Percentiles rank a stretch among this genome's conserved stretches.
Evolutionary conservation across 2,329 filamentous ascomycete species (phyloP).

Genomic region (Penicillium sp.): DNA sequence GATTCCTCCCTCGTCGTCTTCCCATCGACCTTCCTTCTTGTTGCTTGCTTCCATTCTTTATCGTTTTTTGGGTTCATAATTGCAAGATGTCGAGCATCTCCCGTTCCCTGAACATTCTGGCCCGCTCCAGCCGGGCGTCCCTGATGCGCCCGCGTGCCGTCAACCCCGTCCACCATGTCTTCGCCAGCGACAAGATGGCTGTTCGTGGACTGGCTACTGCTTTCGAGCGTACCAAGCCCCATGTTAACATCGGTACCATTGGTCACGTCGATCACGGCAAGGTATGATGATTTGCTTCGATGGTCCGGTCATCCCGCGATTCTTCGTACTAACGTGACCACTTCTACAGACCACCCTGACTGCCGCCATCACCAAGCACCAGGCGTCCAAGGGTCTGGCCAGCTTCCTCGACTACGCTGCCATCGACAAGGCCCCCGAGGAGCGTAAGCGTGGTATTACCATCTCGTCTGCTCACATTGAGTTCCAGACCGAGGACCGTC

Average conservation of each 20-base stretch:
- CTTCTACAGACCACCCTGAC: conserved; percentile 80
- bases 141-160: conserved; percentile 62
- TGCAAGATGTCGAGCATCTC: conserved; percentile 73
- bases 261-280: conserved; percentile 99
- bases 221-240: conserved; percentile 88
- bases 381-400: conserved; percentile 88
- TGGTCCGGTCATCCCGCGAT: conserved; percentile 1
- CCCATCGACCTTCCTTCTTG: conserved; percentile 26
- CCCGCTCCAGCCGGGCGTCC: conserved; percentile 74
- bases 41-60: conserved; percentile 22
- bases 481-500: conserved; percentile 86
- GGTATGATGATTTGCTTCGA: conserved; percentile 49
- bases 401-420: conserved; percentile 95
- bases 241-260: conserved; percentile 99
- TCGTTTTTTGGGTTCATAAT: conserved; percentile 28
- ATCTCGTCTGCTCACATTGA: conserved; percentile 98
- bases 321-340: conserved; percentile 12
- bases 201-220: conserved; percentile 55
- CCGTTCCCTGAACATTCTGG: conserved; percentile 69
- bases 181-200: conserved; percentile 43
- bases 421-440: conserved; percentile 98
- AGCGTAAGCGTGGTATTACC: conserved; percentile 99
- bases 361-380: conserved; percentile 96
- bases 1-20: conserved; percentile 21
- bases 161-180: conserved; percentile 66